Base-by-base conservation (phyloP, 1,284 basidiomycete species). In the Cryptococcus wingfieldii region DNA sequence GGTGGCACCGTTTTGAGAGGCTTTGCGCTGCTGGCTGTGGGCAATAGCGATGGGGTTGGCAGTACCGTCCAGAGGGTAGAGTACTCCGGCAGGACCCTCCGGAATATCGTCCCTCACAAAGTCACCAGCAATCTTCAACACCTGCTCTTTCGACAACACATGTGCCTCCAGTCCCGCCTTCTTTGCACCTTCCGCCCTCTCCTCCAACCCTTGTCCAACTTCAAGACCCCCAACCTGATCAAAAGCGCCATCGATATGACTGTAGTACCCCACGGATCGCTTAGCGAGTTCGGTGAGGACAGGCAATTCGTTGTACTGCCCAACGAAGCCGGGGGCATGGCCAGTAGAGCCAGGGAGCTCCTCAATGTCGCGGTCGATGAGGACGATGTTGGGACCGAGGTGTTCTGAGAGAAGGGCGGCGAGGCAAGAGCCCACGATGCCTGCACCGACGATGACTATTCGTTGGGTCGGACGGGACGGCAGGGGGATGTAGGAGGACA, bases 371-470 rank as follows among this genome's bases (percentile, higher is more conserved):
- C 63, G 61, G 53, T 68, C 82, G 54, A 83, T 79, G 28, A 77
- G 75, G 1, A 80, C 72, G 12, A 76, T 79, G 55, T 78, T 73
- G 25, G 77, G 78, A 7, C 77, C 82, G 12, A 54, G 38, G 2
- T 78, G 67, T n/a, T 79, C 76, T 5, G 78, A 72, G 4, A 66
- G 48, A 1, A 63, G 63, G 50, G 81, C 75, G 43, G 80, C 77
- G 14, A 74, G 57, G 31, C 66, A 63, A 8, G 74, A 59, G 18
- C 76, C 68, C 45, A 66, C 58, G 31, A 66, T 65, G 49, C 66
- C 63, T 4, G 63, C 54, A n/a, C 61, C 63, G 43, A 65, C 51
- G n/a, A 58, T 52, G 19, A 54, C 38, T 14, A 58, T 45, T 6
- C 57, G 57, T 31, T 49, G 47, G 37, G 18, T 38, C n/a, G 47